A percentile compares a stretch with the other conserved stretches of the same genome.
phyloP scores from a whole-genome alignment of 2,329 filamentous ascomycete species.

The Chalaropsis ovoidea region DNA sequence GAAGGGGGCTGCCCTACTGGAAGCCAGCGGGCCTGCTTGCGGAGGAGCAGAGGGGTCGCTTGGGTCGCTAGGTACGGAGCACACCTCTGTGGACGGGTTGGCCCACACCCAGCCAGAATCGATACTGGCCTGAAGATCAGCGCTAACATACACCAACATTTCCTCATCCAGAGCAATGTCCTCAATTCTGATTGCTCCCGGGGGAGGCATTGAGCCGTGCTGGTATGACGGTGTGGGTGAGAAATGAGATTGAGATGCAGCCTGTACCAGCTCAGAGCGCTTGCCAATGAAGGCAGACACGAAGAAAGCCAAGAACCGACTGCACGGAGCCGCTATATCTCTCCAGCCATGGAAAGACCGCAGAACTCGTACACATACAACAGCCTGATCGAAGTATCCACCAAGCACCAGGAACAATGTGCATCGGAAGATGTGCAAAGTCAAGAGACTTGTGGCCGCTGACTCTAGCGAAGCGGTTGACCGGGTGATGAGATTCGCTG shows the following conservation, averaged over 20 bases:
- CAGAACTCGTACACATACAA: constrained; percentile 61
- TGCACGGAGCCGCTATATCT: constrained; percentile 66
- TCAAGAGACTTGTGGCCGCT: constrained; percentile 63
- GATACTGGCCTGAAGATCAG: constrained; percentile 64
- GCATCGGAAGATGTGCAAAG: constrained; percentile 79
- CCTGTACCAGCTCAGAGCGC: constrained; percentile 36
- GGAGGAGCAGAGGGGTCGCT: constrained; percentile 25
- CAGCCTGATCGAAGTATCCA: constrained; percentile 61
- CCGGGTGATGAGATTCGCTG: constrained; percentile 63
- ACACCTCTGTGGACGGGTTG: constrained; percentile 19
- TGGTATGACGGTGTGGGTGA: constrained; percentile 20
- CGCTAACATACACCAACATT: constrained; percentile 73
- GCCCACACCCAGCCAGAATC: constrained; percentile 69
- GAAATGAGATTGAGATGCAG: not conserved
- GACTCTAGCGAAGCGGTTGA: constrained; percentile 51
- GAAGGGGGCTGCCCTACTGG: constrained; percentile 34
- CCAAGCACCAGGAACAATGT: constrained; percentile 68
- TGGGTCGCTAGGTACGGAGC: constrained; percentile 28
- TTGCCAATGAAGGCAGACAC: constrained; percentile 53
- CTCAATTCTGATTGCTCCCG: constrained; percentile 30
- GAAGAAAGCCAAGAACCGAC: constrained; percentile 75
- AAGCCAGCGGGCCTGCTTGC: constrained; percentile 27
- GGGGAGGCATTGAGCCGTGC: not conserved
- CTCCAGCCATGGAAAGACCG: constrained; percentile 60
- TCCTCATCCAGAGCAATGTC: constrained; percentile 61